These are phyloP conservation scores for Halophytophthora batemanensis DNA, from an alignment of 352 stramenopile genomes.

Conservation along the genomic window DNA sequence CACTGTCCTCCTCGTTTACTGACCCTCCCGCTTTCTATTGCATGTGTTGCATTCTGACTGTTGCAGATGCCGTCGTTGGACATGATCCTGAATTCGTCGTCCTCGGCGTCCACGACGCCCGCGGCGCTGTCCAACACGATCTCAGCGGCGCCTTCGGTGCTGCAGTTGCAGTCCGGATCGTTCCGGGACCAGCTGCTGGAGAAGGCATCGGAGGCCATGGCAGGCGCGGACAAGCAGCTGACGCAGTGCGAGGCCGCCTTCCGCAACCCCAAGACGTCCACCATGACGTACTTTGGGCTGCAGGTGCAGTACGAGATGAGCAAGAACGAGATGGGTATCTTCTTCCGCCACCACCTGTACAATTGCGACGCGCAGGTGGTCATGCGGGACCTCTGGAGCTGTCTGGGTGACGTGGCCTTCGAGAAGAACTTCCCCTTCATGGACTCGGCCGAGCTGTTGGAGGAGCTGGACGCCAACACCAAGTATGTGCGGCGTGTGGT, in stretches of 20 bases:
- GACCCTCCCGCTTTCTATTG: no score
- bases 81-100: slow-evolving; percentile 82
- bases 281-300: slow-evolving; percentile 88
- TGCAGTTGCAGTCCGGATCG: slow-evolving; percentile 74
- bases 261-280: slow-evolving; percentile 79
- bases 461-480: slow-evolving; percentile 69
- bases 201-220: slow-evolving; percentile 59
- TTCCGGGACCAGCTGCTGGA: slow-evolving; percentile 80
- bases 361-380: slow-evolving; percentile 66
- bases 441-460: slow-evolving; percentile 66
- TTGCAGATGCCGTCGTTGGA: slow-evolving; percentile 75
- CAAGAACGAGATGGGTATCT: slow-evolving; percentile 86
- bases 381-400: slow-evolving; percentile 79
- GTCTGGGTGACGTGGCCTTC: slow-evolving; percentile 62
- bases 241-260: slow-evolving; percentile 74
- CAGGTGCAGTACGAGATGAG: slow-evolving; percentile 88
- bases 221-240: slow-evolving; percentile 56
- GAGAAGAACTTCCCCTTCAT: slow-evolving; percentile 86
- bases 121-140: slow-evolving; percentile 68
- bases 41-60: no score
- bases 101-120: slow-evolving; percentile 51
- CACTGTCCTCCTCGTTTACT: not conserved
- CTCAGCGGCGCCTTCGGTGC: slow-evolving; percentile 44
- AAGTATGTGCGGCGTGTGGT: slow-evolving; percentile 83
- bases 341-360: slow-evolving; percentile 83